phyloP scores from a whole-genome alignment of 2,329 filamentous ascomycete genomes.

The Neonectria hederae region DNA sequence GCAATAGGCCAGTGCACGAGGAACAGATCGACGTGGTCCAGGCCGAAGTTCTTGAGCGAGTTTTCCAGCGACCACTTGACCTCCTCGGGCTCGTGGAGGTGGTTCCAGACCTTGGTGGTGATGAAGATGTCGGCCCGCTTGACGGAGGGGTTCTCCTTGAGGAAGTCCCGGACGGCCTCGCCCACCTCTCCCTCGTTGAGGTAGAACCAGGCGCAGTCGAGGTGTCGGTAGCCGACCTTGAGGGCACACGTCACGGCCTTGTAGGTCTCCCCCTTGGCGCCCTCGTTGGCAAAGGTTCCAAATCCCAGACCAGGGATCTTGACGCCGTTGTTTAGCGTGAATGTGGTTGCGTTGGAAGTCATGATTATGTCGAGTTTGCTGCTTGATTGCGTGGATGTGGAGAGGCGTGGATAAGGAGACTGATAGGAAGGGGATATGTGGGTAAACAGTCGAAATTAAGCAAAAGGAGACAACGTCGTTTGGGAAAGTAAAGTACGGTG shows the following conservation, averaged over 20 bases:
- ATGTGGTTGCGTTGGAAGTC: constrained; percentile 46
- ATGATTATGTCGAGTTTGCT: constrained; percentile 26
- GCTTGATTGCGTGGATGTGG: constrained; percentile 8
- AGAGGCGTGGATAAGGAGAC: background rate
- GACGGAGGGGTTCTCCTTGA: constrained; percentile 32
- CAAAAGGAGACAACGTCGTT: background rate
- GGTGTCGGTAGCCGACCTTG: constrained; percentile 54
- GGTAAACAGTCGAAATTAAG: background rate
- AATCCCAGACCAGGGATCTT: constrained; percentile 71
- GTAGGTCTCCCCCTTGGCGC: constrained; percentile 44
- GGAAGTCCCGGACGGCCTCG: constrained; percentile 52
- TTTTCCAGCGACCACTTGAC: constrained; percentile 59
- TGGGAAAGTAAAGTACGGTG: background rate
- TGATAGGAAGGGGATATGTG: background rate
- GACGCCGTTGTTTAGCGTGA: constrained; percentile 62
- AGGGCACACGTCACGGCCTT: constrained; percentile 54
- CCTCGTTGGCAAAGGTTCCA: constrained; percentile 74
- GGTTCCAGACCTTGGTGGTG: constrained; percentile 71
- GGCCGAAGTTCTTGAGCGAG: constrained; percentile 59
- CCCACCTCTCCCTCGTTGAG: constrained; percentile 56
- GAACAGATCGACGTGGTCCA: constrained; percentile 63
- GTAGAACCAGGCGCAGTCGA: constrained; percentile 60
- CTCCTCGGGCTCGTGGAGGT: constrained; percentile 58
- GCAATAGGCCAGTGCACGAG: constrained; percentile 60
- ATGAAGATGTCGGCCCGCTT: constrained; percentile 56